Base-by-base conservation (phyloP, 495 filamentous ascomycete genomes). In the Xylaria castorea region DNA sequence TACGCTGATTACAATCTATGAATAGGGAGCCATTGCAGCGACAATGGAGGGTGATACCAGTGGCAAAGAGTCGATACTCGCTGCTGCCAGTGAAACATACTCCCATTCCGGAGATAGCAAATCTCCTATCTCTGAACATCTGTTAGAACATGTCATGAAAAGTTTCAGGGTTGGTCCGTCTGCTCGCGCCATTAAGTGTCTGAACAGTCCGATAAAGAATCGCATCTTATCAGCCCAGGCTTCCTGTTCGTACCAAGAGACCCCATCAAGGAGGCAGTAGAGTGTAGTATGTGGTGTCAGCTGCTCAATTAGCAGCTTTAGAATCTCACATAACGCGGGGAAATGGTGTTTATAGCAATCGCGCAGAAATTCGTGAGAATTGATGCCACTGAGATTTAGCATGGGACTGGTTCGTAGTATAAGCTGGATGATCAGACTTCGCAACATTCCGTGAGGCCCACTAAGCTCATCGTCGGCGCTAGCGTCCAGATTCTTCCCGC, bases 191-290 rank as follows among this genome's bases (percentile, higher is more conserved):
- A 34, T 58, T 3, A 58, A 7, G 27, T 58, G 5, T 12, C 55
- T 58, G 18, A 58, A 58, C 1, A 58, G 5, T 18, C 55, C 55
- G 34, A 58, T 6, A 20, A 34, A 58, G 30, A 58, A 58, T 12
- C 55, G 25, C 27, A 58, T 34, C 14, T 58, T 3, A 22, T 20
- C 55, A 34, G 18, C 55, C 55, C 55, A 58, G 55, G 55, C 30
- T 34, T 34, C 55, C 30, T 58, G 55, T 58, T 58, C 55, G 55
- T 58, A 58, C 55, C 55, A 34, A 32, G 55, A 58, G 18, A 58
- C 16, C 2, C 55, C 55, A 20, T 58, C 55, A 20, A 58, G 27
- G 30, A 58, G 55, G 16, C 55, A 58, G 55, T 58, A 58, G 30
- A 58, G 30, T 58, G 55, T 58, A 5, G 7, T 34, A 2, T 58